phyloP scores from a whole-genome alignment of 2,329 filamentous ascomycete genomes.

The Sporothrix brasiliensis region DNA sequence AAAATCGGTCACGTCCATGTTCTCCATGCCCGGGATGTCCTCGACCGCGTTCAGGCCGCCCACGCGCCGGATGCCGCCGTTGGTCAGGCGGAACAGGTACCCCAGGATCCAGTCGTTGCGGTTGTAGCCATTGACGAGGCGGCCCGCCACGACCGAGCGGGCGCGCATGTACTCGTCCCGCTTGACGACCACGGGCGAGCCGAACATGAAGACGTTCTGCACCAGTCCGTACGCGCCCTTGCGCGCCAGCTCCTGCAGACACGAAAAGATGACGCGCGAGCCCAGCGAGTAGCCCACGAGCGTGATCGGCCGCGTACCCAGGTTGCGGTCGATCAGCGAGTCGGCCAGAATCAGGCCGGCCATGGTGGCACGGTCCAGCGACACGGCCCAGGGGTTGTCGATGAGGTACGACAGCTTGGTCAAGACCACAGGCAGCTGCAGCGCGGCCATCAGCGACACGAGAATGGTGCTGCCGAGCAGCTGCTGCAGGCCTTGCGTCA shows the following conservation, averaged over 20 bases:
- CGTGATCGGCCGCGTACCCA: conserved; percentile 88
- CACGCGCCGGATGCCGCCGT: conserved; percentile 85
- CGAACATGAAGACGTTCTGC: conserved; percentile 95
- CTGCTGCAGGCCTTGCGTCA: conserved; percentile 95
- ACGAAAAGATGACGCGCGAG: conserved; percentile 88
- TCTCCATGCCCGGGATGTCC: conserved; percentile 79
- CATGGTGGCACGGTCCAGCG: conserved; percentile 82
- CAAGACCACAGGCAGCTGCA: conserved; percentile 88
- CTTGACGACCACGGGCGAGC: conserved; percentile 87
- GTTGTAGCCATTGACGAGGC: conserved; percentile 93
- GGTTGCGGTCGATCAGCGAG: conserved; percentile 85
- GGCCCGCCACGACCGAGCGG: conserved; percentile 82
- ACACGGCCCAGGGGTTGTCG: conserved; percentile 98
- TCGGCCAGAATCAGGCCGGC: conserved; percentile 93
- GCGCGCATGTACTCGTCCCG: conserved; percentile 84
- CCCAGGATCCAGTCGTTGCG: conserved; percentile 96
- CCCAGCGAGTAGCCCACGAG: conserved; percentile 94
- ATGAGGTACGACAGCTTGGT: conserved; percentile 95
- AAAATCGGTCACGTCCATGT: conserved; percentile 80
- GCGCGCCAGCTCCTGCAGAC: conserved; percentile 80
- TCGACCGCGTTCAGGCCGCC: conserved; percentile 81
- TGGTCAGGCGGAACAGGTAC: conserved; percentile 93
- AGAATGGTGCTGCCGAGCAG: conserved; percentile 88
- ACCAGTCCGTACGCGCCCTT: conserved; percentile 84
- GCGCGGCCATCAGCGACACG: conserved; percentile 84